These are phyloP conservation scores for Sordariomycetes sp. DNA, from an alignment of 2,329 filamentous ascomycete genomes.

Conservation along the genomic window DNA sequence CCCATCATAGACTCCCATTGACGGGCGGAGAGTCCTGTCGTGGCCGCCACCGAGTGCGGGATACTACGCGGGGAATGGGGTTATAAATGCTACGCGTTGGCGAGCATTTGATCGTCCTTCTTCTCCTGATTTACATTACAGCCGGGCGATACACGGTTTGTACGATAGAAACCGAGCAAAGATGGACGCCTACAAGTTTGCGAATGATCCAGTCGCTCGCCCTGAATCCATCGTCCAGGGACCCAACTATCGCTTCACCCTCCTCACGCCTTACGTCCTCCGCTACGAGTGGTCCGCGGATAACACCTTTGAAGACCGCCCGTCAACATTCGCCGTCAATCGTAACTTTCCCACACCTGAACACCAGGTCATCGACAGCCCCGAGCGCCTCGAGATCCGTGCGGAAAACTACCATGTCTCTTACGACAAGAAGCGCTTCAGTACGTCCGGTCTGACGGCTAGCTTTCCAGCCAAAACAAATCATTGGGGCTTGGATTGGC, in stretches of 20 bases:
- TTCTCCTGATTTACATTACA: too few relatives aligned
- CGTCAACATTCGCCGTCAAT: constrained; percentile 52
- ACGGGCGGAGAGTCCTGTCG: too few relatives aligned
- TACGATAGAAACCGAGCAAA: neutral
- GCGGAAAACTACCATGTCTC: constrained; percentile 44
- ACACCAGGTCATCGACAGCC: constrained; percentile 36
- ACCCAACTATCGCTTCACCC: constrained; percentile 46
- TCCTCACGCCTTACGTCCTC: constrained; percentile 46
- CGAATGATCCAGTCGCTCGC: constrained; percentile 2
- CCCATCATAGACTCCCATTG: too few relatives aligned
- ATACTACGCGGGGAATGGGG: too few relatives aligned
- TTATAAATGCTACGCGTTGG: too few relatives aligned
- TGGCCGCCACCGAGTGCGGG: too few relatives aligned
- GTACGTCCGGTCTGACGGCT: constrained; percentile 35
- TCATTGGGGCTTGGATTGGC: constrained; percentile 35
- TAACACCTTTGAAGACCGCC: constrained; percentile 50
- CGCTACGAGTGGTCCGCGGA: constrained; percentile 56
- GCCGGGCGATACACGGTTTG: too few relatives aligned
- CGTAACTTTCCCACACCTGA: constrained; percentile 33
- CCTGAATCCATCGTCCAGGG: constrained; percentile 4
- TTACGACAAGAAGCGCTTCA: constrained; percentile 50
- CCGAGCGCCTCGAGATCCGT: constrained; percentile 42
- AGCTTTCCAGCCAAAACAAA: constrained; percentile 28
- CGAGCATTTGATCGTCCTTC: too few relatives aligned
- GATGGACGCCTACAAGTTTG: constrained; percentile 4